phyloP scores from a whole-genome alignment of 768 basidiomycete genomes.

The Rubroboletus pulcherrimus region DNA sequence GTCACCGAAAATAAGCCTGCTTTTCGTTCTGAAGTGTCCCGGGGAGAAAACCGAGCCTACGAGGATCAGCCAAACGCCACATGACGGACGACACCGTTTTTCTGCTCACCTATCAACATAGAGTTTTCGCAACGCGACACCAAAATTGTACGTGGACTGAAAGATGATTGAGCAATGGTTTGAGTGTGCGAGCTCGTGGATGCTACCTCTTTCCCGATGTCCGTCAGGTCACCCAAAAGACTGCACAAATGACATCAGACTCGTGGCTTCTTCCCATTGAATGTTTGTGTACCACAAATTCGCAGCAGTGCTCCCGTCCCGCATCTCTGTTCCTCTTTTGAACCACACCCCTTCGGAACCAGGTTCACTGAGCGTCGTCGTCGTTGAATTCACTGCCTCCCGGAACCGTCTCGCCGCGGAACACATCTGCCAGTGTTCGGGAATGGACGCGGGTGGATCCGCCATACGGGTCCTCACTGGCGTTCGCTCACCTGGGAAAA shows the following conservation, averaged over 20 bases:
- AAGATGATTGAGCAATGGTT: not conserved
- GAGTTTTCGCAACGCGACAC: conserved; percentile 52
- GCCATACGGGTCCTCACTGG: conserved; percentile 69
- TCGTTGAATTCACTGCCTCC: conserved; percentile 37
- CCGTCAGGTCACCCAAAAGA: conserved; percentile 48
- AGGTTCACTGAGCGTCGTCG: conserved; percentile 7
- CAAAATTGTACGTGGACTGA: conserved; percentile 66
- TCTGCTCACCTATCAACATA: conserved; percentile 59
- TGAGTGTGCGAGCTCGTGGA: not conserved
- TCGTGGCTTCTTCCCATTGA: not conserved
- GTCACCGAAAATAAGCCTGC: conserved; percentile 57
- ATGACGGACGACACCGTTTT: not conserved
- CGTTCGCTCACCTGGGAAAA: conserved; percentile 61
- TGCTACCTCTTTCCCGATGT: conserved; percentile 61
- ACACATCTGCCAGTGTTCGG: conserved; percentile 68
- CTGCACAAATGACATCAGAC: conserved; percentile 32
- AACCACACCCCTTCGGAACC: conserved; percentile 33
- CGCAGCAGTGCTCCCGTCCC: conserved; percentile 48
- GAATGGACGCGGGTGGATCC: conserved; percentile 59
- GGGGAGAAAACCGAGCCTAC: conserved; percentile 64
- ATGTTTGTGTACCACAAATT: conserved; percentile 57
- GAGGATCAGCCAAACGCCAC: not conserved
- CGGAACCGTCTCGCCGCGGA: conserved; percentile 49
- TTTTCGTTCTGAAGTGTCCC: conserved; percentile 41
- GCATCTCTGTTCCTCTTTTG: conserved; percentile 51